A percentile compares a stretch with the other conserved stretches of the same genome.
These are phyloP conservation scores for Evernia prunastri DNA, from an alignment of 495 filamentous ascomycete species.

Conservation along the genomic window DNA sequence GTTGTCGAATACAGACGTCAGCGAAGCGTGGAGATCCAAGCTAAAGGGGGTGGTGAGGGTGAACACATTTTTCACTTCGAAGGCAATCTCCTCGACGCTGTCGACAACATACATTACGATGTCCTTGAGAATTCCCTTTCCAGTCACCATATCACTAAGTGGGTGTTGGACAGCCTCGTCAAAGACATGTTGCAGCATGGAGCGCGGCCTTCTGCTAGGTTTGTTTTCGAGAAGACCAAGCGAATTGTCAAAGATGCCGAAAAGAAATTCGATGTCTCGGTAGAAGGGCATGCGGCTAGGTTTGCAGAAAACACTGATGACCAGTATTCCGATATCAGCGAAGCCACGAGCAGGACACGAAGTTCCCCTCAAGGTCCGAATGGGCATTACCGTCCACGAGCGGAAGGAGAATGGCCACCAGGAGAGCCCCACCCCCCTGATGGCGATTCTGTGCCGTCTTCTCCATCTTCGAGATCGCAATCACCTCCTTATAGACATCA, in stretches of 20 bases:
- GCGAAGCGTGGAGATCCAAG: constrained; percentile 29
- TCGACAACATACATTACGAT: constrained; percentile 15
- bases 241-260: background rate
- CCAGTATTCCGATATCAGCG: background rate
- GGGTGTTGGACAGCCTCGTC: background rate
- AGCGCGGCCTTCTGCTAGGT: background rate
- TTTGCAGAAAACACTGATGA: background rate
- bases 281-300: background rate
- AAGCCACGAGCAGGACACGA: background rate
- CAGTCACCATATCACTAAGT: background rate
- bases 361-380: background rate
- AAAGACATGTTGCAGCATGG: background rate
- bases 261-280: background rate
- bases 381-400: background rate
- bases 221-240: background rate
- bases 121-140: background rate
- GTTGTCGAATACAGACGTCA: constrained; percentile 33
- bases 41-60: constrained; percentile 23
- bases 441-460: background rate
- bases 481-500: background rate
- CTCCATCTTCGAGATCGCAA: background rate
- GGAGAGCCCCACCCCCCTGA: background rate
- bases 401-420: background rate
- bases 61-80: constrained; percentile 41
- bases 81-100: constrained; percentile 29